These are phyloP conservation scores for Aspergillus sclerotiicarbonarius DNA, from an alignment of 495 filamentous ascomycete species.

Conservation along the genomic window DNA sequence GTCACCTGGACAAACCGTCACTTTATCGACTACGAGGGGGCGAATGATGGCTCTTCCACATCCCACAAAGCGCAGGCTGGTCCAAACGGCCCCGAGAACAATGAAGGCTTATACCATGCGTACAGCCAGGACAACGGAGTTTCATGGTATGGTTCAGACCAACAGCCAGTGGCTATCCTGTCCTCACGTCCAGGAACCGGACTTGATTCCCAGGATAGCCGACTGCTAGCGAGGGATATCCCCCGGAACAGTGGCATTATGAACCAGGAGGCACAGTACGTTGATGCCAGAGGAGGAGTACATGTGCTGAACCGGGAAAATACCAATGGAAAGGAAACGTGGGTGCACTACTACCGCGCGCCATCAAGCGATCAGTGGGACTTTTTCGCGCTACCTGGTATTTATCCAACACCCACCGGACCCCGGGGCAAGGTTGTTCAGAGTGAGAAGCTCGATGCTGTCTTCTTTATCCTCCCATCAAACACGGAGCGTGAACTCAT, in stretches of 20 bases:
- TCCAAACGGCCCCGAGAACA: constrained; percentile 5
- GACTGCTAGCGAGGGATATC: not conserved
- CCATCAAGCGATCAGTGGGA: not conserved
- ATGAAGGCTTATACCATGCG: constrained; percentile 4
- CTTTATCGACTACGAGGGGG: constrained; percentile 2
- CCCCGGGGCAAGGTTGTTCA: not conserved
- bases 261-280: constrained; percentile 5
- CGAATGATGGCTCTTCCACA: not conserved
- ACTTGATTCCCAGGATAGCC: not conserved
- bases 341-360: not conserved
- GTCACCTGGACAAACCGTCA: constrained; percentile 8
- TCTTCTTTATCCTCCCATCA: not conserved
- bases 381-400: not conserved
- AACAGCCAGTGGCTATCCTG: not conserved
- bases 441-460: not conserved
- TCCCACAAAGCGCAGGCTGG: constrained; percentile 7
- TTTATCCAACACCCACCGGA: not conserved
- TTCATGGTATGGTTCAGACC: not conserved
- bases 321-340: not conserved
- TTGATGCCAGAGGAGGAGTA: not conserved
- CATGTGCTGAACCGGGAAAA: constrained; percentile 9
- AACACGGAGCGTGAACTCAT: not conserved
- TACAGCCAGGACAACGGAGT: not conserved
- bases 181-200: not conserved
- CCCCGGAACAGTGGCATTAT: constrained; percentile 5